Base-by-base conservation (phyloP, 495 filamentous ascomycete species). In the Aspergillus sparsus region DNA sequence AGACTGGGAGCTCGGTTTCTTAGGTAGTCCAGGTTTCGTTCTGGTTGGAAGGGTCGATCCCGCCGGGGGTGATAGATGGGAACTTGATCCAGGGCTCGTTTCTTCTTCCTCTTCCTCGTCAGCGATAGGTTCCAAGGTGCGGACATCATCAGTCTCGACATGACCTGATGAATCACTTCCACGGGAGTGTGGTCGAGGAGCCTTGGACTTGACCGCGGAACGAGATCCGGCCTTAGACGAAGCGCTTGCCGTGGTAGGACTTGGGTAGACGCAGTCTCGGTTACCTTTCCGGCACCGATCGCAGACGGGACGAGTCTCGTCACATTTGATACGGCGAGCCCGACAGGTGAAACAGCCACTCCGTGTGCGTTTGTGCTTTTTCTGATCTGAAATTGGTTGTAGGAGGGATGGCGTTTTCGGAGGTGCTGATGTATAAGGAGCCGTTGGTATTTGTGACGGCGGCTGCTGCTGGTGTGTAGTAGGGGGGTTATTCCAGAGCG, bases 261-360 rank as follows among this genome's bases (percentile, higher is more conserved):
- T 88, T 9, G 92, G 90, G 71, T 93, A 97, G 53, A 85, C 77
- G 67, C 92, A 97, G 36, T 92, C 90, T 69, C 92, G 81, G 60
- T 83, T 88, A 36, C 91, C 92, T 72, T 96, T 97, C 55, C 85
- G 84, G 71, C 92, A 96, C 64, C 91, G 80, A 70, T 98, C 92
- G 72, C 94, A 98, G 36, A 90, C 74, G 21, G 94, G 94, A 66
- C 86, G 92, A 35, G 75, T 81, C 70, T 96, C 93, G 66, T 96
- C 91, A 70, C 91, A 97, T 85, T 98, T 98, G 57, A 98, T 92
- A 63, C 94, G 82, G 47, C 94, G 83, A 58, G 85, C 84, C 66
- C 94, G 85, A 70, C 94, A 98, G 12, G 94, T 98, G 73, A 89
- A 96, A 75, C 94, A 98, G 36, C 94, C 94, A 58, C 90, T 96